Conservation (phyloP, 805 yeast genomes). For the Wickerhamiella nectarea region DNA sequence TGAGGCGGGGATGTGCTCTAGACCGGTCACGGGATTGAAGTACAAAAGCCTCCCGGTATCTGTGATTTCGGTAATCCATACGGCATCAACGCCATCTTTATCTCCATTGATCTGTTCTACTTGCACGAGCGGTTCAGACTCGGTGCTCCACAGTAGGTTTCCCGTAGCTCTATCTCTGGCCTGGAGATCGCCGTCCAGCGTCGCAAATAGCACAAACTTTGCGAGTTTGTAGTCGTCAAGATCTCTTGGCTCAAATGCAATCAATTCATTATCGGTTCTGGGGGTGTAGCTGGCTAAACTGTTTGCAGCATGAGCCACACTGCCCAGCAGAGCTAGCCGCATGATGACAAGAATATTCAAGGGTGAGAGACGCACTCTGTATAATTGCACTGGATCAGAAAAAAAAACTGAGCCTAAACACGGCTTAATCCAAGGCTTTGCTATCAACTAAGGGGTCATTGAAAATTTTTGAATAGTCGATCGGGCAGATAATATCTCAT, state of each 20-base stretch:
- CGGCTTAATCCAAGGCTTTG: too few relatives aligned
- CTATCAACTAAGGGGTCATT: too few relatives aligned
- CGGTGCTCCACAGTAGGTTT: constrained; percentile 58
- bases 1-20: constrained; percentile 69
- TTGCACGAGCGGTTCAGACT: constrained; percentile 48
- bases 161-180: constrained; percentile 71
- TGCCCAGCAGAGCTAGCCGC: constrained; percentile 1
- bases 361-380: too few relatives aligned
- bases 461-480: too few relatives aligned
- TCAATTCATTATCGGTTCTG: not conserved
- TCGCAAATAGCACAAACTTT: constrained; percentile 46
- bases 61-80: constrained; percentile 83
- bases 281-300: not conserved
- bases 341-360: not conserved
- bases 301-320: not conserved
- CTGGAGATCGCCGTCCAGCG: constrained; percentile 77
- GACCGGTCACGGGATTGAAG: constrained; percentile 60
- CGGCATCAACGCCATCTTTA: constrained; percentile 11
- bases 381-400: too few relatives aligned
- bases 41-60: constrained; percentile 74
- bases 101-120: constrained; percentile 13
- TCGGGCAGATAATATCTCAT: too few relatives aligned
- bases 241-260: constrained; percentile 13
- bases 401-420: too few relatives aligned
- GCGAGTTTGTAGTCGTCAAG: constrained; percentile 39